Base-by-base conservation (phyloP, 176 grass and related monocot genomes). In the bread wheat (Triticum aestivum) region DNA sequence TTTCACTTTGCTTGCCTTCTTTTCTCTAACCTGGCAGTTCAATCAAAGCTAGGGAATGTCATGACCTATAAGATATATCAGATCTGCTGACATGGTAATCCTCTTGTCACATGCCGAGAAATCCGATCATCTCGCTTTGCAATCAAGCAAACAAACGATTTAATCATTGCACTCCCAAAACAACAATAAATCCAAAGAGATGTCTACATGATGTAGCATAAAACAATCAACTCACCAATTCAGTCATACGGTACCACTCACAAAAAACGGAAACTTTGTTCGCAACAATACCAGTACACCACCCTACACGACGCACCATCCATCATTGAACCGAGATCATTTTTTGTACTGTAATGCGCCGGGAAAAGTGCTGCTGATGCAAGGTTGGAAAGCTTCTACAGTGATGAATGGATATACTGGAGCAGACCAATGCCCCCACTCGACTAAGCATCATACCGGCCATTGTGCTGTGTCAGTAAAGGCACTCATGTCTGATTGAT, bases 71-170 rank as follows among this genome's bases (percentile, higher is more conserved):
- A 47, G 44, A 47, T 8, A 44, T 44, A 47, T 79, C 62, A 9
- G 29, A 81, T 51, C 79, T 81, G 2, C 27, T 34, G 44, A 35
- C 20, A 27, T 59, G 13, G 44, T 65, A 66, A 83, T 61, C 61
- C 14, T 65, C 4, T n/a, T 10, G 67, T 41, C 66, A 11, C 26
- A 75, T 27, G 61, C 26, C 18, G 14, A 47, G 58, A 52, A 26
- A 83, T 83, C 41, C 11, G 23, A 37, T 87, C 67, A 87, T 27
- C 9, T 80, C n/a, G 61, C 85, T 91, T 87, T 44, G 45, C n/a
- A 83, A 75, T 83, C 45, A 79, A 83, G 81, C 85, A 74, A 87
- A 69, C 75, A 67, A 11, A 62, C 34, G 9, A 51, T 59, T 83
- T 79, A 65, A 90, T 79, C 65, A 79, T 90, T 20, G 56, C 76